Conservation (phyloP, 2,329 filamentous ascomycete genomes). For the Trichoderma hamatum region DNA sequence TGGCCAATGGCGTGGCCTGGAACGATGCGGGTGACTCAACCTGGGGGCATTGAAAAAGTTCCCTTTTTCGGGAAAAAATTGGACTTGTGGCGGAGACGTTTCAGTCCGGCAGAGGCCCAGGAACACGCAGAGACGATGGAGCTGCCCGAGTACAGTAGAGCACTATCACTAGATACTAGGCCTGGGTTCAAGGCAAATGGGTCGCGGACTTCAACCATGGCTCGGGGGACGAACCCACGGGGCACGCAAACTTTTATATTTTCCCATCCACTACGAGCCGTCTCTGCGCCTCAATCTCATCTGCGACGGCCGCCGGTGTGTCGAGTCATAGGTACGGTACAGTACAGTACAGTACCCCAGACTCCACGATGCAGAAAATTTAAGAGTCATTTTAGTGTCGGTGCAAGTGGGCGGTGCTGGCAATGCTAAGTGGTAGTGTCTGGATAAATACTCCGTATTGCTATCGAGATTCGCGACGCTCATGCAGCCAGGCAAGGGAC, state of each 20-base stretch:
- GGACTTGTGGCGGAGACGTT: background rate
- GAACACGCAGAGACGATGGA: background rate
- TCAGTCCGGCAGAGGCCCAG: background rate
- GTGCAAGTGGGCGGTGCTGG: background rate
- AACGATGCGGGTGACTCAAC: constrained; percentile 38
- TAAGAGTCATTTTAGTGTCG: background rate
- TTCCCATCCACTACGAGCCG: background rate
- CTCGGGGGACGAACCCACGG: background rate
- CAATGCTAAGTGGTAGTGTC: background rate
- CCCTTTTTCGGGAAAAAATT: background rate
- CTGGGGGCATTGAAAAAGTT: constrained; percentile 15
- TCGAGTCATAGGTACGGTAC: background rate
- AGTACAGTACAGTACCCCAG: background rate
- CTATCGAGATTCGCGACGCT: constrained; percentile 4
- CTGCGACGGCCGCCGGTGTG: background rate
- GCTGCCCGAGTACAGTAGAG: background rate
- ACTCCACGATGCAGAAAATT: background rate
- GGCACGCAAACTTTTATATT: background rate
- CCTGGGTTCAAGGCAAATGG: background rate
- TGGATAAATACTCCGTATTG: background rate
- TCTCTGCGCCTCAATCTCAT: background rate
- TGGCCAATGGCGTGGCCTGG: constrained; percentile 37
- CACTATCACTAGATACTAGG: background rate
- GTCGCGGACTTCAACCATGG: background rate
- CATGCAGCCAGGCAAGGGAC: background rate